Base-by-base conservation (phyloP, 2,329 filamentous ascomycete genomes). In the Endothia cerciana region DNA sequence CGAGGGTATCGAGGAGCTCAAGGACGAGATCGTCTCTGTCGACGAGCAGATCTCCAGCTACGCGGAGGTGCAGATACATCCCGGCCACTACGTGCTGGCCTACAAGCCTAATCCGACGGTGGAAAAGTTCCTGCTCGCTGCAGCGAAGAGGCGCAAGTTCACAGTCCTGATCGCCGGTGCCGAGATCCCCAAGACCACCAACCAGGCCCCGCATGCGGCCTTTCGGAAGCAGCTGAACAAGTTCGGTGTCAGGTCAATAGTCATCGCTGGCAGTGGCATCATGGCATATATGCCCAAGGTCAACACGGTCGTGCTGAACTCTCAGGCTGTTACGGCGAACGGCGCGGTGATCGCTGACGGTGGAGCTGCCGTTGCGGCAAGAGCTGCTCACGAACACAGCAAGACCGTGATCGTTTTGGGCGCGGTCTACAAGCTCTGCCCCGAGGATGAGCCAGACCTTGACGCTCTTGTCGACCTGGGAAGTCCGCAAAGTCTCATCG, bases 201-300 rank as follows among this genome's bases (percentile, higher is more conserved):
- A 72, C 17, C 82, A 81, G 69, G 73, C 74, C 56, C 81, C 76
- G 43, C 82, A 83, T 64, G 79, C 81, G 10, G 79, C 84, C 58
- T 86, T 97, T 78, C 87, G 88, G 57, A 97, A 95, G 77, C 89
- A 93, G 58, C 84, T 98, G 67, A 88, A 87, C 4, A 86, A 89
- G 1, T 87, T 89, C 43, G 94, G 94, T 33, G 91, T 96, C 64
- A 90, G 88, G 1, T 91, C 97, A 51, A 91, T 97, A 71, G 86
- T 92, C 67, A 89, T 98, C 64, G 89, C 92, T 53, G 94, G 97
- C 77, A 90, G 89, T 8, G 91, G 93, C 11, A 86, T 97, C 63
- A 96, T 94, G 80, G 93, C 94, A 0, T 91, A 98, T 73, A 98
- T 99, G 92, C 91, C 94, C 10, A 89, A 91, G 67, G 92, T 97